Evolutionary conservation across 2,329 filamentous ascomycete genomes (phyloP).

Genomic region (Pseudogymnoascus sp.): DNA sequence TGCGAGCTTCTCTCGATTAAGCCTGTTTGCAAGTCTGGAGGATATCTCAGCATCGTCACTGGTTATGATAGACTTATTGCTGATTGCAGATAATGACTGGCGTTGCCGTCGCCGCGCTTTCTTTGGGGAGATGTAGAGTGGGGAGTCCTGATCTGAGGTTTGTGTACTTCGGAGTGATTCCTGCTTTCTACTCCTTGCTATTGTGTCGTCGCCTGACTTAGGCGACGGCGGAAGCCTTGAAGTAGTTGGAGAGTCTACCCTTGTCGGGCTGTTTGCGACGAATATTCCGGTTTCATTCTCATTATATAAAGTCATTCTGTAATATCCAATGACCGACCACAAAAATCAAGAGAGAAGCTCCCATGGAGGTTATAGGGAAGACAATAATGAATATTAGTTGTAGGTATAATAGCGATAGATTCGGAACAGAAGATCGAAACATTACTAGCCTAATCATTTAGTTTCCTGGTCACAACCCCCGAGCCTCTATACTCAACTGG

Average conservation of each 20-base stretch:
- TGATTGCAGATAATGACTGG: constrained; percentile 21
- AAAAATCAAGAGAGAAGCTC: neutral
- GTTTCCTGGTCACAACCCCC: neutral
- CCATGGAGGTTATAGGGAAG: neutral
- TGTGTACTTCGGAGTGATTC: neutral
- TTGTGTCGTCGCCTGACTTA: too few species aligned
- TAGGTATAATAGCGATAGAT: neutral
- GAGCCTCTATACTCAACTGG: neutral
- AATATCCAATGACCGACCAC: neutral
- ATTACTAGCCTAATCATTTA: neutral
- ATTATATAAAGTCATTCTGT: neutral
- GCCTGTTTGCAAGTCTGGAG: constrained; percentile 9
- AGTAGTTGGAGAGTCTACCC: neutral
- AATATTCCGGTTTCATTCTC: neutral
- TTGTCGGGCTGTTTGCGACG: neutral
- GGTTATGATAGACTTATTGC: constrained; percentile 15
- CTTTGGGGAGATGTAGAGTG: neutral
- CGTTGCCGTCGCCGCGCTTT: constrained; percentile 7
- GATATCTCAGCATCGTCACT: constrained; percentile 12
- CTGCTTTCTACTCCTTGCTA: neutral
- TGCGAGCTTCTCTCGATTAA: constrained; percentile 16
- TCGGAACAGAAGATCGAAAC: neutral
- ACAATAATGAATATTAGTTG: neutral
- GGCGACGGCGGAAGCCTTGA: neutral
- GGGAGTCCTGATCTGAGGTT: neutral